Conservation (phyloP, 352 stramenopile species). For the Phytophthora ramorum region DNA sequence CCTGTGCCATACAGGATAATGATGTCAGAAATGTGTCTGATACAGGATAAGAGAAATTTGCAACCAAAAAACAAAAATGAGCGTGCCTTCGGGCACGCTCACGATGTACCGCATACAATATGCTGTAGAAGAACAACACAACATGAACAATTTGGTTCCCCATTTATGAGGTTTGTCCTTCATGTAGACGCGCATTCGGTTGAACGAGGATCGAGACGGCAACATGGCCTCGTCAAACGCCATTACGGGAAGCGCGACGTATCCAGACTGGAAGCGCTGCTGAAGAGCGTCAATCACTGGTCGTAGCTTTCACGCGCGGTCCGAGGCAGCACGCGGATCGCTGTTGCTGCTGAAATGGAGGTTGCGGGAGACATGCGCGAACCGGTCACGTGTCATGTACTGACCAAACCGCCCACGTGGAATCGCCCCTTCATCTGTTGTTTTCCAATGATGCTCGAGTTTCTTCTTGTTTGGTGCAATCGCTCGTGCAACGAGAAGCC, state of each 20-base stretch:
- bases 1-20: background rate
- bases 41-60: constrained; percentile 10
- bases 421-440: no score
- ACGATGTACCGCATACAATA: no score
- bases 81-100: background rate
- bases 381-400: background rate
- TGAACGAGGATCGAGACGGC: no score
- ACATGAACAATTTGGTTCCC: no score
- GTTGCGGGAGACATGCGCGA: constrained; percentile 8
- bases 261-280: background rate
- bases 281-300: constrained; percentile 2
- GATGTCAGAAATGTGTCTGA: background rate
- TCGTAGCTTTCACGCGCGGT: constrained; percentile 2
- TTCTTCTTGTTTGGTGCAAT: no score
- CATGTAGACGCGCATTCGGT: no score
- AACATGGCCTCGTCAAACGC: background rate
- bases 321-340: background rate
- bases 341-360: constrained; percentile 4
- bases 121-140: no score
- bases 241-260: background rate
- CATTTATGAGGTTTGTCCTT: no score
- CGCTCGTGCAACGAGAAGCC: no score
- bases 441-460: no score
- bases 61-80: constrained; percentile 1
- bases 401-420: no score